These are phyloP conservation scores for Botrytis tulipae DNA, from an alignment of 2,329 filamentous ascomycete genomes.

Conservation along the genomic window DNA sequence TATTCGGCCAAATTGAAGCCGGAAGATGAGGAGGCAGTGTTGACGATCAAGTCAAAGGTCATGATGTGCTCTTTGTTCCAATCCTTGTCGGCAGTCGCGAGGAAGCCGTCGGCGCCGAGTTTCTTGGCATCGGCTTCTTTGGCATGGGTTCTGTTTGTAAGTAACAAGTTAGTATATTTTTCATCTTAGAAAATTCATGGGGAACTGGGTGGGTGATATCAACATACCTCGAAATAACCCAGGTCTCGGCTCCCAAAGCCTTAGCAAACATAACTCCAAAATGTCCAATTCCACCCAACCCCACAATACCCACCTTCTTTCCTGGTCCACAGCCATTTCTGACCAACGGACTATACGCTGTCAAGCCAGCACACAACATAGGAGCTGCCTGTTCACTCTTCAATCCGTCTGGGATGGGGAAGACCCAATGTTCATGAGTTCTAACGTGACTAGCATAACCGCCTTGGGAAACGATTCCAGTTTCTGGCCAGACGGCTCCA, in stretches of 20 bases:
- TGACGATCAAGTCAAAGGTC: slow-evolving; percentile 75
- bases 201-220: not conserved
- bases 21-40: slow-evolving; percentile 67
- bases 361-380: slow-evolving; percentile 84
- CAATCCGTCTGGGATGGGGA: slow-evolving; percentile 74
- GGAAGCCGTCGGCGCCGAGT: slow-evolving; percentile 60
- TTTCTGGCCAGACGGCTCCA: slow-evolving; percentile 50
- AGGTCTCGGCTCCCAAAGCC: slow-evolving; percentile 61
- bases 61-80: slow-evolving; percentile 58
- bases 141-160: slow-evolving; percentile 43
- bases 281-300: slow-evolving; percentile 70
- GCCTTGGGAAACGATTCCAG: slow-evolving; percentile 61
- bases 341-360: slow-evolving; percentile 74
- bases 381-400: slow-evolving; percentile 63
- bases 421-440: slow-evolving; percentile 70
- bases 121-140: slow-evolving; percentile 59
- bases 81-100: slow-evolving; percentile 56
- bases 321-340: slow-evolving; percentile 73
- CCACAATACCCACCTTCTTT: slow-evolving; percentile 75
- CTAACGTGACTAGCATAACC: slow-evolving; percentile 68
- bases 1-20: slow-evolving; percentile 69
- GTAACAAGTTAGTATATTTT: not conserved
- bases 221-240: slow-evolving; percentile 54
- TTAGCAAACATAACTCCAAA: slow-evolving; percentile 69
- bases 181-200: not conserved